Evolutionary conservation across 192 early-diverging fungal species (phyloP).

Genomic region (Linnemannia schmuckeri): DNA sequence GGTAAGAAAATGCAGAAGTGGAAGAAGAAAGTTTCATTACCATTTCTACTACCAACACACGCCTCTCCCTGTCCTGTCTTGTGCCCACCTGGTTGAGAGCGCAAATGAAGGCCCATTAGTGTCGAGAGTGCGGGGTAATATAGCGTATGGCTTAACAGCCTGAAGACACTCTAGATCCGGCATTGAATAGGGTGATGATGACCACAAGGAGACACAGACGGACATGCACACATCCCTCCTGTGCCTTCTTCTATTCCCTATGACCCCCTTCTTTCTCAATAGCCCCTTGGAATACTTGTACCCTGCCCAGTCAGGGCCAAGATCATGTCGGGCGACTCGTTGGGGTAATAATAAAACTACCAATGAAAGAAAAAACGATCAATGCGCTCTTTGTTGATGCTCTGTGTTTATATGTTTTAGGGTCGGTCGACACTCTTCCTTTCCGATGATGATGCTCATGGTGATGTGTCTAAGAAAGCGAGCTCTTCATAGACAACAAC

Average conservation of each 20-base stretch:
- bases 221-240: not conserved
- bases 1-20: not conserved
- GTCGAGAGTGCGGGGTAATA: too few relatives aligned
- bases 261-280: too few relatives aligned
- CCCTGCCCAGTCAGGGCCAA: not conserved
- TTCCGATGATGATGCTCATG: not conserved
- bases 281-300: not conserved
- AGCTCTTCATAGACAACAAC: too few relatives aligned
- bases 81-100: not conserved
- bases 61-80: not conserved
- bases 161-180: too few relatives aligned
- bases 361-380: not conserved
- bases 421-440: not conserved
- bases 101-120: too few relatives aligned
- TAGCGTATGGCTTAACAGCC: too few relatives aligned
- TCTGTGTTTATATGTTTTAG: not conserved
- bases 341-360: not conserved
- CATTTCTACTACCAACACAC: not conserved
- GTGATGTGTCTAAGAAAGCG: not conserved
- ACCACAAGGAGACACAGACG: not conserved
- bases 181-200: too few relatives aligned
- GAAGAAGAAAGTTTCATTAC: not conserved
- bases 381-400: not conserved
- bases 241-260: not conserved
- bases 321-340: not conserved